Evolutionary conservation across 345 rosid genomes (phyloP).

Genomic region (Brassica incana): DNA sequence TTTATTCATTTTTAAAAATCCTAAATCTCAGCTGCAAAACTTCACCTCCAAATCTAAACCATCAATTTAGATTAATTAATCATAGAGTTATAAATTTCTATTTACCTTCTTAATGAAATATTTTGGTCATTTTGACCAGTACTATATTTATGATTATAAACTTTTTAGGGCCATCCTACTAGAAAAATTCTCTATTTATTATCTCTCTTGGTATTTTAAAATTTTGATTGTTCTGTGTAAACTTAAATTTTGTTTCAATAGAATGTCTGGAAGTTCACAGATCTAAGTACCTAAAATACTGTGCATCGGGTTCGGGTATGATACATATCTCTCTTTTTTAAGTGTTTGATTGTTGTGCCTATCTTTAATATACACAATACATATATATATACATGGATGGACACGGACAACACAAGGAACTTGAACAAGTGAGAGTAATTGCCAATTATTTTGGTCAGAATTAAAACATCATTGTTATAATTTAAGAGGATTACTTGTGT

Average conservation of each 20-base stretch:
- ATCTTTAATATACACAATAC: neutral
- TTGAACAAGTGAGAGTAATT: conserved; percentile 10
- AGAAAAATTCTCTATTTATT: neutral
- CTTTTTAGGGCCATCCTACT: too few relatives aligned
- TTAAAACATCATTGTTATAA: conserved; percentile 19
- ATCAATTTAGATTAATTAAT: too few relatives aligned
- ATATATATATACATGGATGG: conserved; percentile 13
- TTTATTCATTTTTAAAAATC: too few relatives aligned
- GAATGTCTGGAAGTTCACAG: too few relatives aligned
- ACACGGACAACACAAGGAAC: conserved; percentile 23
- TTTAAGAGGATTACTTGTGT: neutral
- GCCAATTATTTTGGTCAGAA: neutral
- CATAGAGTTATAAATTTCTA: too few relatives aligned
- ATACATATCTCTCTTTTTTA: neutral
- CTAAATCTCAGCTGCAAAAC: too few relatives aligned
- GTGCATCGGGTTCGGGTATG: neutral
- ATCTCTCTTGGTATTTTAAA: neutral
- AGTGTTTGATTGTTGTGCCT: neutral
- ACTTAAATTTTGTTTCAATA: neutral
- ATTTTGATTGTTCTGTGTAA: neutral
- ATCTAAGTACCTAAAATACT: too few relatives aligned
- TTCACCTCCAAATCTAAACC: too few relatives aligned
- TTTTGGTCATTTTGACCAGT: too few relatives aligned
- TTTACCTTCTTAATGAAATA: too few relatives aligned
- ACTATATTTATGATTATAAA: too few relatives aligned